Conservation (phyloP, 2,329 filamentous ascomycete species). For the Diaporthe humulicola region DNA sequence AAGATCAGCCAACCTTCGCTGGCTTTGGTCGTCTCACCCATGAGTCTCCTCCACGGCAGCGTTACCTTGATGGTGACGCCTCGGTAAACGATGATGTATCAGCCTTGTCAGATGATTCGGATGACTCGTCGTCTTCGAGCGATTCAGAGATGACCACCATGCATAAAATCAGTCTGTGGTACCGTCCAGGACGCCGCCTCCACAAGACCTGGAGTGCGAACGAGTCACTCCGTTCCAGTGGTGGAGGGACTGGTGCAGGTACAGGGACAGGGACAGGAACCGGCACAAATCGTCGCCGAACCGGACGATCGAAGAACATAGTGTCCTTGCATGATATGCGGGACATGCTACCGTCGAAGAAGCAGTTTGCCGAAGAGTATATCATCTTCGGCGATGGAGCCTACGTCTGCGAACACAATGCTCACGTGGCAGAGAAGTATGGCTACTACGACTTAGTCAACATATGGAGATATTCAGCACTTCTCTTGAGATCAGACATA, state of each 20-base stretch:
- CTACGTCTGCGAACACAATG: slow-evolving; percentile 89
- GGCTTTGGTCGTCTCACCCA: slow-evolving; percentile 69
- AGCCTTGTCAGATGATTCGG: slow-evolving; percentile 62
- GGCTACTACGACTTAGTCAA: slow-evolving; percentile 80
- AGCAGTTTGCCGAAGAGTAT: slow-evolving; percentile 82
- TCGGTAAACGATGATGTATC: slow-evolving; percentile 66
- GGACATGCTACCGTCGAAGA: slow-evolving; percentile 82
- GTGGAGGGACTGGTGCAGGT: slow-evolving; percentile 69
- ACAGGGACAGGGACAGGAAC: slow-evolving; percentile 67
- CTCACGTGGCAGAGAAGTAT: slow-evolving; percentile 78
- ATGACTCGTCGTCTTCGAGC: slow-evolving; percentile 64
- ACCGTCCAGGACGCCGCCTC: slow-evolving; percentile 65
- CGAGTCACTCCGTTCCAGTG: slow-evolving; percentile 71
- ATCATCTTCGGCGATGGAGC: slow-evolving; percentile 85
- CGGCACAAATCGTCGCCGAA: slow-evolving; percentile 60
- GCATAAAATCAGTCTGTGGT: slow-evolving; percentile 70
- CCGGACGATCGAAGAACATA: slow-evolving; percentile 72
- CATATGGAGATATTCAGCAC: slow-evolving; percentile 84
- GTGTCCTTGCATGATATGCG: slow-evolving; percentile 81
- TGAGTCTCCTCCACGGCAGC: slow-evolving; percentile 61
- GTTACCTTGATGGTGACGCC: slow-evolving; percentile 61
- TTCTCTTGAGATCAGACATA: slow-evolving; percentile 83
- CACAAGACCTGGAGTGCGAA: slow-evolving; percentile 69
- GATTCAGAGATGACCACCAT: slow-evolving; percentile 75
- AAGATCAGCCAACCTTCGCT: slow-evolving; percentile 68